phyloP scores from a whole-genome alignment of 176 grass and related monocot genomes.

The Oryza nivara region DNA sequence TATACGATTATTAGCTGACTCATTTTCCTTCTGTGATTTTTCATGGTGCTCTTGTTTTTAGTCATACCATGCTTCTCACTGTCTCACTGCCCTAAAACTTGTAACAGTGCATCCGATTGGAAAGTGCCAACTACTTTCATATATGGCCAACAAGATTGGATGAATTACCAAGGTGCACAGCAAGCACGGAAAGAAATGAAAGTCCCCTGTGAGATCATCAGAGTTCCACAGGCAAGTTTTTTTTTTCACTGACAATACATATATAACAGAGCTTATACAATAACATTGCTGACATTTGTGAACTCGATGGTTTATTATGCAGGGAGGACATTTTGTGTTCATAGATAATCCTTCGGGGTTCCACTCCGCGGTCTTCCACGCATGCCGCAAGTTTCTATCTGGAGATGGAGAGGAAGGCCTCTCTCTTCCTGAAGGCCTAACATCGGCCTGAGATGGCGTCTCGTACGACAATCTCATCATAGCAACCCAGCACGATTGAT shows the following conservation, averaged over 20 bases:
- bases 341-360: conserved; percentile 89
- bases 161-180: conserved; percentile 90
- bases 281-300: not conserved
- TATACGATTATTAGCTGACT: too few relatives aligned
- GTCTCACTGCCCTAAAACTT: not conserved
- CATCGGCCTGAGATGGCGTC: conserved; percentile 48
- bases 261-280: not conserved
- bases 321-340: conserved; percentile 97
- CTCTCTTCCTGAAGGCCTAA: conserved; percentile 62
- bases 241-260: conserved; percentile 8
- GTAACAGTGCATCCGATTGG: conserved; percentile 84
- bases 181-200: conserved; percentile 88
- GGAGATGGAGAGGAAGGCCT: conserved; percentile 50
- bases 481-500: not conserved
- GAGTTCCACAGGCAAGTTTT: conserved; percentile 75
- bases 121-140: conserved; percentile 97
- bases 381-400: conserved; percentile 72
- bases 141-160: conserved; percentile 93
- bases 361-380: conserved; percentile 75
- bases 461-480: not conserved
- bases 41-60: not conserved
- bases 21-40: not conserved
- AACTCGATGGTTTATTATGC: conserved; percentile 26
- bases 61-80: not conserved
- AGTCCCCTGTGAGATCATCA: conserved; percentile 95